Percentiles rank a stretch among this genome's conserved stretches.
Conservation (phyloP, 164 flowering plant genomes). For the Platanus orientalis region DNA sequence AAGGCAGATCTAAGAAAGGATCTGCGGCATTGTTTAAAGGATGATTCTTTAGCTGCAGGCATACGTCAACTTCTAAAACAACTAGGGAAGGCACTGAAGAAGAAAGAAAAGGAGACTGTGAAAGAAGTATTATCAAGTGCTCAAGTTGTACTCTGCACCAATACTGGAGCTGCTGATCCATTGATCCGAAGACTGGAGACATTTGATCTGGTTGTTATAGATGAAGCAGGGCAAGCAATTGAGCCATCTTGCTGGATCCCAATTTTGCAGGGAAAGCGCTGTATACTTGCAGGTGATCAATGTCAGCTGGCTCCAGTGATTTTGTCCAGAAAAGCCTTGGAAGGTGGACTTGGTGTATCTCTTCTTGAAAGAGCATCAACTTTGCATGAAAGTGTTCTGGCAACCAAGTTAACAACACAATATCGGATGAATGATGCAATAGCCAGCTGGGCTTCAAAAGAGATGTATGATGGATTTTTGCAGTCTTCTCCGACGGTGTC, state of each 20-base stretch:
- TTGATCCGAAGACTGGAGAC: constrained; percentile 54
- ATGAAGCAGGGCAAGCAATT: constrained; percentile 95
- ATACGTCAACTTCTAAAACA: constrained; percentile 93
- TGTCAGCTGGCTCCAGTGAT: constrained; percentile 93
- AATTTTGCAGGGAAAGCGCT: constrained; percentile 78
- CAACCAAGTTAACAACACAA: constrained; percentile 65
- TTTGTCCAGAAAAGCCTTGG: constrained; percentile 73
- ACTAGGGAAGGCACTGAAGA: constrained; percentile 68
- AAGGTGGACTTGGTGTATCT: constrained; percentile 92
- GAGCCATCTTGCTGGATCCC: constrained; percentile 96
- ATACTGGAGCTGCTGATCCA: constrained; percentile 89
- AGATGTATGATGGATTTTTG: constrained; percentile 78
- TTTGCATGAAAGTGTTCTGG: constrained; percentile 64
- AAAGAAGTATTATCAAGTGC: constrained; percentile 68
- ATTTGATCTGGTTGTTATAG: constrained; percentile 85
- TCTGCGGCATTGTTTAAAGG: constrained; percentile 62
- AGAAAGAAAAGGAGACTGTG: constrained; percentile 81
- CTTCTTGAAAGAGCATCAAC: constrained; percentile 68
- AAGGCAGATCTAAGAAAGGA: constrained; percentile 77
- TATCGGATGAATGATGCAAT: constrained; percentile 93
- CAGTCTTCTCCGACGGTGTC: constrained; percentile 60
- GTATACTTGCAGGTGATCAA: constrained; percentile 83
- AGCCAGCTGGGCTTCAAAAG: constrained; percentile 93
- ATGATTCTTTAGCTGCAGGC: constrained; percentile 92
- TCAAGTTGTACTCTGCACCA: constrained; percentile 83